phyloP scores from a whole-genome alignment of 768 basidiomycete genomes.

The Suillus luteus region DNA sequence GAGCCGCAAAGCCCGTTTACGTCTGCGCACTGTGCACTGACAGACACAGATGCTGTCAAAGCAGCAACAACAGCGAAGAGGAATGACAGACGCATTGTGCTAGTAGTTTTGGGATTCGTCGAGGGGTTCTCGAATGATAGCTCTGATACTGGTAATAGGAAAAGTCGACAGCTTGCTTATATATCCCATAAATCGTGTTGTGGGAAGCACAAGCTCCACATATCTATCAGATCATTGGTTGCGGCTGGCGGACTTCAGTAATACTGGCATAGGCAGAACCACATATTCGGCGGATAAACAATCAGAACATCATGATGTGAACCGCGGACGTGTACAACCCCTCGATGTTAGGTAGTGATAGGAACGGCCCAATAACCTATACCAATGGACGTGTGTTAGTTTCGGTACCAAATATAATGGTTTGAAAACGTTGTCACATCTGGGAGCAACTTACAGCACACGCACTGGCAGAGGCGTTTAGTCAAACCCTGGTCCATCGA shows the following conservation, averaged over 20 bases:
- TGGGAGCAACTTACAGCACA: too few relatives aligned
- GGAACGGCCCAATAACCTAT: too few relatives aligned
- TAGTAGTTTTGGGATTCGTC: background rate
- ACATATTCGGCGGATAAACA: background rate
- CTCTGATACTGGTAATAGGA: background rate
- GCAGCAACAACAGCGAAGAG: background rate
- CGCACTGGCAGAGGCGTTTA: too few relatives aligned
- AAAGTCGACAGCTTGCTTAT: background rate
- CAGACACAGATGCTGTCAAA: background rate
- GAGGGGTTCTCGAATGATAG: background rate
- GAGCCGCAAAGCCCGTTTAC: background rate
- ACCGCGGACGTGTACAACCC: too few relatives aligned
- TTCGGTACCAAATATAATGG: too few relatives aligned
- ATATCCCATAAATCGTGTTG: background rate
- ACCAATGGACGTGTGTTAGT: too few relatives aligned
- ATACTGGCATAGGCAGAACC: background rate
- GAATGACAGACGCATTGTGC: background rate
- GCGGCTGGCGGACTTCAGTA: background rate
- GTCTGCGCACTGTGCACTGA: background rate
- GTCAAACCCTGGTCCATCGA: too few relatives aligned
- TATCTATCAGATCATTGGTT: background rate
- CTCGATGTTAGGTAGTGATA: too few relatives aligned
- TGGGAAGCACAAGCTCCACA: background rate
- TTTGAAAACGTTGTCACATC: too few relatives aligned
- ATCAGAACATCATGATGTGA: too few relatives aligned